Evolutionary conservation across 345 rosid species (phyloP).

Genomic region (Camelina laxa): DNA sequence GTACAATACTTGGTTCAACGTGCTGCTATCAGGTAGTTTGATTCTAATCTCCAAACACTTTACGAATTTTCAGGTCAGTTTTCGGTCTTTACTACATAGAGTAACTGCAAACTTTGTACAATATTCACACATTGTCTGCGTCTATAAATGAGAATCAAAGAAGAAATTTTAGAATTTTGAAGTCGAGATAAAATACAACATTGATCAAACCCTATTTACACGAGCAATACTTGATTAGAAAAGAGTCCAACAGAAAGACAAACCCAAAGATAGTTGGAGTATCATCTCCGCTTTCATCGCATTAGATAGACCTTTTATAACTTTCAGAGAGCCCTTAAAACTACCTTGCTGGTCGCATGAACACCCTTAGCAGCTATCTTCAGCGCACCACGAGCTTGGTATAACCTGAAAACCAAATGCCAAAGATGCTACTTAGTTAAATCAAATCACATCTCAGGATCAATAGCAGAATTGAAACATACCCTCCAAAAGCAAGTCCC

Average conservation of each 20-base stretch:
- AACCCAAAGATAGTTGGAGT: conserved; percentile 14
- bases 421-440: neutral
- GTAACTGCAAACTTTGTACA: neutral
- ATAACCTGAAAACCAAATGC: conserved; percentile 57
- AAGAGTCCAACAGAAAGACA: conserved; percentile 3
- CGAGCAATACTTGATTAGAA: neutral
- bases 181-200: conserved; percentile 17
- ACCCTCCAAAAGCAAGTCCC: conserved; percentile 94
- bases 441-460: neutral
- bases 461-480: conserved; percentile 29
- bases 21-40: neutral
- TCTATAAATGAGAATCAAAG: too few relatives aligned
- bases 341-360: conserved; percentile 66
- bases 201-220: conserved; percentile 33
- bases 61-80: neutral
- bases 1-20: too few relatives aligned
- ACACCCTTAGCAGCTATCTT: conserved; percentile 78
- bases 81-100: neutral
- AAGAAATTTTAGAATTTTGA: neutral
- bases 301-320: conserved; percentile 18
- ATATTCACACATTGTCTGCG: neutral
- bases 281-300: too few relatives aligned
- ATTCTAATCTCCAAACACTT: neutral
- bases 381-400: too few relatives aligned
- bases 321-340: conserved; percentile 64